A percentile compares a stretch with the other conserved stretches of the same genome.
phyloP scores from a whole-genome alignment of 2,329 filamentous ascomycete genomes.

The Aspergillus novofumigatus region DNA sequence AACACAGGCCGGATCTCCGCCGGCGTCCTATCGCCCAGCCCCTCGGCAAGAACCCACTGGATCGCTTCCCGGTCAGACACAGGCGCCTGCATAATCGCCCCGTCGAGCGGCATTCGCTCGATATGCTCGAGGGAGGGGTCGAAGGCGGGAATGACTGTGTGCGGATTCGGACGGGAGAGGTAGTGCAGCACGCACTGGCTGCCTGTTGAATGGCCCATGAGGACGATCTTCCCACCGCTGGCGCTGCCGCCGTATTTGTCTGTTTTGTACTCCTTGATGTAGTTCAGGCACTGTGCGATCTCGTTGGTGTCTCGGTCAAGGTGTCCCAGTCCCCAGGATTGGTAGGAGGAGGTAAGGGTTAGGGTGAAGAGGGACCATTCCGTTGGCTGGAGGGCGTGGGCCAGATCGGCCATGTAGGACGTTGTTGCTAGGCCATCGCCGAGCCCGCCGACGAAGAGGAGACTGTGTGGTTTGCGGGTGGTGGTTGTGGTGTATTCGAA shows the following conservation, averaged over 20 bases:
- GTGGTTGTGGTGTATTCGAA: constrained; percentile 37
- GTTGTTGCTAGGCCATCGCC: constrained; percentile 55
- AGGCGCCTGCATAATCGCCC: constrained; percentile 73
- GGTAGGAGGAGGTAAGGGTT: constrained; percentile 50
- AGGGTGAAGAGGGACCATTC: constrained; percentile 54
- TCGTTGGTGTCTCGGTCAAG: constrained; percentile 53
- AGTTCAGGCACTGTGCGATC: constrained; percentile 48
- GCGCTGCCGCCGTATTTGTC: constrained; percentile 13
- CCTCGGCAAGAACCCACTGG: constrained; percentile 33
- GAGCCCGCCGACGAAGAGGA: constrained; percentile 58
- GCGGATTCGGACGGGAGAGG: constrained; percentile 44
- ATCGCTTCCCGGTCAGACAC: constrained; percentile 71
- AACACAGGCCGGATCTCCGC: constrained; percentile 24
- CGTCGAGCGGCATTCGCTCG: constrained; percentile 57
- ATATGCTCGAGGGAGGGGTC: constrained; percentile 28
- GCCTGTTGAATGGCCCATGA: constrained; percentile 67
- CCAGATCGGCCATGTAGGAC: constrained; percentile 50
- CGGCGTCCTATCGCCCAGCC: constrained; percentile 22
- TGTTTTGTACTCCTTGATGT: constrained; percentile 43
- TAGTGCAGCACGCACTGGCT: constrained; percentile 67
- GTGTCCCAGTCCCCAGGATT: constrained; percentile 52
- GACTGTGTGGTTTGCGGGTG: constrained; percentile 40
- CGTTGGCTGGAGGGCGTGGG: constrained; percentile 42
- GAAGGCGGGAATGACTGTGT: constrained; percentile 26
- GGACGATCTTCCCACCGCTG: constrained; percentile 50